These are phyloP conservation scores for Dysphania ambrosioides DNA, from an alignment of 148 eudicot species.

Conservation along the genomic window DNA sequence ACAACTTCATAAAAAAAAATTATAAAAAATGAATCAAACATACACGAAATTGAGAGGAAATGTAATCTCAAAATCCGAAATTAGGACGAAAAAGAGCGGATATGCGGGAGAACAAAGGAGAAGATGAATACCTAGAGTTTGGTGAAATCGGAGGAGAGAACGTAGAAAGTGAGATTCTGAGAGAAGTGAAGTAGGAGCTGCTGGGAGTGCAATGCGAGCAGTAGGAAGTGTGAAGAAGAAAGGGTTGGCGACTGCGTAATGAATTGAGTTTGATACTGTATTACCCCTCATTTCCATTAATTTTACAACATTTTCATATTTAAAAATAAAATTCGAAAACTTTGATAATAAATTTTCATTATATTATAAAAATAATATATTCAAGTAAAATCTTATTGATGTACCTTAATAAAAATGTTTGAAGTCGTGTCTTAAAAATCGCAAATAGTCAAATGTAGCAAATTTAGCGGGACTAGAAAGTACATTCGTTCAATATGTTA, in stretches of 20 bases:
- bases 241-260: background rate
- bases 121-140: conserved; percentile 18
- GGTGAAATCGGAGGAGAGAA: background rate
- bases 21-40: background rate
- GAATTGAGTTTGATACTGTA: background rate
- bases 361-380: too few species aligned
- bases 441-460: too few species aligned
- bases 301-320: too few species aligned
- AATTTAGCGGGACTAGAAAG: too few species aligned
- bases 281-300: too few species aligned
- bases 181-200: background rate
- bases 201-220: background rate
- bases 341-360: too few species aligned
- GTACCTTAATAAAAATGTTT: too few species aligned
- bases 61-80: conserved; percentile 4
- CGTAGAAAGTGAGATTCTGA: background rate
- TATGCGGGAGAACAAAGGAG: background rate
- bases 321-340: too few species aligned
- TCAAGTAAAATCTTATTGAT: too few species aligned
- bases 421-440: too few species aligned
- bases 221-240: background rate
- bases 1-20: background rate
- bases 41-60: too few species aligned
- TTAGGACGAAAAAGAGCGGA: background rate
- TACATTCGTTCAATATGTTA: too few species aligned